Evolutionary conservation across 139 green algal species (phyloP), one percentile per base, ranked within the genome.

Genomic region (Microglena sp.): DNA sequence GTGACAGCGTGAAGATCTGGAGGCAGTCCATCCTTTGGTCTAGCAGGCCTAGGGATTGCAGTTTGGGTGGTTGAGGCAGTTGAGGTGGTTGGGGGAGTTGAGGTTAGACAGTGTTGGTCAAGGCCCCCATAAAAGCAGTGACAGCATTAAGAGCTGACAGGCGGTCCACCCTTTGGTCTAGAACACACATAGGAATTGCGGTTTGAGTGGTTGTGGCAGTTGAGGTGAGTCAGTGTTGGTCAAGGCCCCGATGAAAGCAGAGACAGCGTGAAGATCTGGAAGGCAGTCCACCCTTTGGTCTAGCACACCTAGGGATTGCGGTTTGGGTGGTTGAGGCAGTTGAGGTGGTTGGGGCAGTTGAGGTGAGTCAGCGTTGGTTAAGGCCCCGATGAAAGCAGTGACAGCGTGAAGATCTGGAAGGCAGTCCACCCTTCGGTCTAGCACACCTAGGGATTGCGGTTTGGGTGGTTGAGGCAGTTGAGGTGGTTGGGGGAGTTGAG

Each of bases 311-410:
- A n/a, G n/a, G n/a, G n/a, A n/a, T n/a, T n/a, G n/a, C n/a, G n/a
- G n/a, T n/a, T n/a, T n/a, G n/a, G n/a, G n/a, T n/a, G n/a, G n/a
- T n/a, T n/a, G n/a, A n/a, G n/a, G n/a, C n/a, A n/a, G n/a, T n/a
- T n/a, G n/a, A n/a, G n/a, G n/a, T n/a, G n/a, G n/a, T n/a, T n/a
- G n/a, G n/a, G n/a, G n/a, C n/a, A n/a, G n/a, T n/a, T n/a, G n/a
- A n/a, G n/a, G n/a, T 0, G 71, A 70, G 62, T 92, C 85, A 8
- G 84, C 73, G 43, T 83, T 88, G 24, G 79, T 95, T 32, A 98
- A 84, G 0, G 83, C 81, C 0, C 59, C 26, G 26, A 96, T 60
- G 68, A 98, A 90, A 22, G 46, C 64, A 1, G 88, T 31, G 21
- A 93, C 54, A 0, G 87, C 80, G 62, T 93, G 88, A 21, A 85